These are phyloP conservation scores for Oryza rufipogon DNA, from an alignment of 176 grass and related monocot genomes.

Conservation along the genomic window DNA sequence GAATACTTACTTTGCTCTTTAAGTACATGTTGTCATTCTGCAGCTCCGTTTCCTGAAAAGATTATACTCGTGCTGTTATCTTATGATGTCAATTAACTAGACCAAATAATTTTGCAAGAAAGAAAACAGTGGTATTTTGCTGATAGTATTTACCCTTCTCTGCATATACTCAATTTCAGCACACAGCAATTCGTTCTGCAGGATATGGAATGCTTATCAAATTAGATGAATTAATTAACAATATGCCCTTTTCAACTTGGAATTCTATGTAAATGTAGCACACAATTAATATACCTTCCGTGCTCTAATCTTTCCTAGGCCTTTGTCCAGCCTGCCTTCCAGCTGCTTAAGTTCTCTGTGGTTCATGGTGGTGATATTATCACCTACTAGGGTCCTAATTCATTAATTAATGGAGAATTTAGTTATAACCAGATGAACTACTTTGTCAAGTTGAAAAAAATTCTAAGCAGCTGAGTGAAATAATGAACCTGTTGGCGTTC, in stretches of 20 bases:
- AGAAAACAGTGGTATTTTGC: neutral
- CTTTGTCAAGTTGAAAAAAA: neutral
- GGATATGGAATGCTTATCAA: neutral
- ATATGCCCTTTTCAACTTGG: neutral
- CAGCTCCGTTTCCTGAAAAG: conserved; percentile 69
- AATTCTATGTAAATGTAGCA: neutral
- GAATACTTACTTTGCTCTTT: conserved; percentile 54
- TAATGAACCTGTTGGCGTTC: conserved; percentile 72
- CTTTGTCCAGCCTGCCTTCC: conserved; percentile 76
- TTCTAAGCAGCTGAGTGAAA: conserved; percentile 4
- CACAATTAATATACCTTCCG: conserved; percentile 59
- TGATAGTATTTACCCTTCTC: conserved; percentile 57
- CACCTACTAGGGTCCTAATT: conserved; percentile 64
- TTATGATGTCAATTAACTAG: conserved; percentile 17
- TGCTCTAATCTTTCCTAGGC: conserved; percentile 77
- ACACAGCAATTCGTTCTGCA: conserved; percentile 70
- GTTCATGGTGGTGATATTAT: conserved; percentile 54
- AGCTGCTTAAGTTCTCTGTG: conserved; percentile 63
- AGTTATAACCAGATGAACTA: neutral
- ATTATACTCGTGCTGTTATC: neutral
- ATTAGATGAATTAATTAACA: neutral
- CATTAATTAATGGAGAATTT: neutral
- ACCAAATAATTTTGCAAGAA: conserved; percentile 1
- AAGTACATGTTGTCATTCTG: conserved; percentile 69
- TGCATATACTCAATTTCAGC: conserved; percentile 60